Conservation (phyloP, 2,329 filamentous ascomycete genomes). For the Fusarium sp. region DNA sequence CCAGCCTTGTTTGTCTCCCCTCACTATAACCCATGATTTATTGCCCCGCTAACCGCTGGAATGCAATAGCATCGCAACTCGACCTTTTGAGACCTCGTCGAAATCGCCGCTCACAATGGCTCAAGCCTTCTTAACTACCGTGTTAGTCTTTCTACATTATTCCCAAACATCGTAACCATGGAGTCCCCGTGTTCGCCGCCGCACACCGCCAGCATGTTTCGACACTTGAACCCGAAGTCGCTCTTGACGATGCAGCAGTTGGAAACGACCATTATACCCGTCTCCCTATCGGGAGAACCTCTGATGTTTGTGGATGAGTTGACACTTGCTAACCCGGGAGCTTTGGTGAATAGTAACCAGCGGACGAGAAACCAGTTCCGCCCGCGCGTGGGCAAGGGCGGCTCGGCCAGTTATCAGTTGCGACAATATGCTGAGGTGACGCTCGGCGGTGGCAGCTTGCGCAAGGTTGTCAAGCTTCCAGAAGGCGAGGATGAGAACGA, state of each 20-base stretch:
- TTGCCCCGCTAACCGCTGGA: constrained; percentile 56
- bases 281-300: constrained; percentile 35
- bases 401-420: constrained; percentile 87
- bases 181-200: constrained; percentile 5
- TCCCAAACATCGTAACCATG: not conserved
- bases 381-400: constrained; percentile 87
- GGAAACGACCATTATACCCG: constrained; percentile 46
- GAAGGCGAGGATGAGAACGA: constrained; percentile 98
- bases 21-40: constrained; percentile 26
- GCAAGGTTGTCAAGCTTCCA: constrained; percentile 95
- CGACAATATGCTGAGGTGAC: constrained; percentile 99
- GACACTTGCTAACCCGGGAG: constrained; percentile 45
- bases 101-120: constrained; percentile 46
- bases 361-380: constrained; percentile 92
- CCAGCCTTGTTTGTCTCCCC: constrained; percentile 24
- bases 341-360: constrained; percentile 71
- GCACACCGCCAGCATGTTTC: constrained; percentile 41
- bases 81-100: constrained; percentile 22
- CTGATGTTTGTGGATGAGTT: constrained; percentile 27
- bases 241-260: constrained; percentile 45
- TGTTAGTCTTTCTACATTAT: constrained; percentile 47
- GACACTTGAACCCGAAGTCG: constrained; percentile 48
- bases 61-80: constrained; percentile 44
- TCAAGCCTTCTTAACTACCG: constrained; percentile 54
- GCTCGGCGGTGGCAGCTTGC: constrained; percentile 89